phyloP scores from a whole-genome alignment of 2,329 filamentous ascomycete genomes.

The Cladosporium phlei region DNA sequence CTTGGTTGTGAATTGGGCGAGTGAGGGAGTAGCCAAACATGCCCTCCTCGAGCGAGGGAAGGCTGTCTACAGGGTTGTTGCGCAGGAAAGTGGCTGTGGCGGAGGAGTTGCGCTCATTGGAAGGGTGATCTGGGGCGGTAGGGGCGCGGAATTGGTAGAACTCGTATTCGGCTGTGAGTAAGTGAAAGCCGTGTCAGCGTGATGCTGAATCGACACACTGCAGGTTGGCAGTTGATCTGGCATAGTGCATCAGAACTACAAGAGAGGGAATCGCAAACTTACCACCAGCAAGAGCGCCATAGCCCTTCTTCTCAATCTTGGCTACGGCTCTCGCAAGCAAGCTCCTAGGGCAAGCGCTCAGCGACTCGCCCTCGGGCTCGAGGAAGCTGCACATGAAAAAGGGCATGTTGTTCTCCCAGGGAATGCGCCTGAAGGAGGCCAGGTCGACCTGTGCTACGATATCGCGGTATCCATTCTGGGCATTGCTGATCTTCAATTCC shows the following conservation, averaged over 20 bases:
- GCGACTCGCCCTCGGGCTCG: slow-evolving; percentile 68
- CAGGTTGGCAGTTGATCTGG: not conserved
- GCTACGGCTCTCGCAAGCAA: slow-evolving; percentile 64
- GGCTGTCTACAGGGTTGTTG: slow-evolving; percentile 65
- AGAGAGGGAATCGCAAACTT: slow-evolving; percentile 29
- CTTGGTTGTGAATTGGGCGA: slow-evolving; percentile 80
- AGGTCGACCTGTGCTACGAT: slow-evolving; percentile 78
- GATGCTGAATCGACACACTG: slow-evolving; percentile 13
- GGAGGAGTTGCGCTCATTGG: slow-evolving; percentile 55
- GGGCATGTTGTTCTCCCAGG: slow-evolving; percentile 82
- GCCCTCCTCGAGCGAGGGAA: slow-evolving; percentile 79
- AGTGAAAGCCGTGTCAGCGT: slow-evolving; percentile 18
- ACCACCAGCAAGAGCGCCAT: slow-evolving; percentile 87
- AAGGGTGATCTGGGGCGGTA: slow-evolving; percentile 29
- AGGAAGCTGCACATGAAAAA: slow-evolving; percentile 81
- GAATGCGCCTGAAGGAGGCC: slow-evolving; percentile 72
- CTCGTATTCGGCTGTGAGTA: slow-evolving; percentile 73
- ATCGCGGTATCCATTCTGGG: slow-evolving; percentile 84
- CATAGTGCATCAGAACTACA: not conserved
- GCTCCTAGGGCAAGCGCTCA: slow-evolving; percentile 75
- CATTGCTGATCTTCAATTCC: slow-evolving; percentile 83
- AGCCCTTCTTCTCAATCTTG: slow-evolving; percentile 64
- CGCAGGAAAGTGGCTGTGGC: slow-evolving; percentile 70
- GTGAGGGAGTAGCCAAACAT: slow-evolving; percentile 96
- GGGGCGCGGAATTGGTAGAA: slow-evolving; percentile 87